Evolutionary conservation across 257 asterid genomes (phyloP), one percentile per base, ranked within the genome.

Genomic region (Solanum bulbocastanum): DNA sequence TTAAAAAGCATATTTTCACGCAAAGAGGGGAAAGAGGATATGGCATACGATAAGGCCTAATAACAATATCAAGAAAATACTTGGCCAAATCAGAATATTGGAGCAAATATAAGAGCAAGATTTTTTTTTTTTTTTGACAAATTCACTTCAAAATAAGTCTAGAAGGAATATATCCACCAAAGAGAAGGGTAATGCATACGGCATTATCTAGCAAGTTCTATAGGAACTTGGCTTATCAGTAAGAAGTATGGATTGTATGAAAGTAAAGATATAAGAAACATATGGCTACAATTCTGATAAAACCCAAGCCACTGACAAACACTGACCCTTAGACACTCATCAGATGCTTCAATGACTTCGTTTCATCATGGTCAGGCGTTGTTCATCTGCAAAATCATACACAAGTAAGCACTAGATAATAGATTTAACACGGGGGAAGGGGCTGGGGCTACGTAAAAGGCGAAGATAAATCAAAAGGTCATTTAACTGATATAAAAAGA

Each of bases 301-400:
- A 86, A 73, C 14, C 84, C 66, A 86, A 86, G 84, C 73, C 84
- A 86, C 84, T 49, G 83, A 73, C 73, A 83, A 35, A 40, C 18
- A 68, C 60, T 36, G 44, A 85, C 78, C 40, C 83, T 35, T 52
- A 30, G 25, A 60, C 73, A 86, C 86, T 82, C 22, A 32, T 49
- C 86, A 86, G 20, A 52, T 23, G 20, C 84, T 69, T 69, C 84
- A 14, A 52, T 56, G n/a, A 52, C 71, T 25, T 86, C 16, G 40
- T 86, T 86, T 73, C 84, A 52, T 85, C 79, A 27, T 40, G 82
- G 20, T 22, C 73, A n/a, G 40, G 82, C 18, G 11, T 62, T 72
- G 60, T 46, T 44, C 56, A 73, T 86, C 88, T 86, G 88, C 62
- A 74, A 86, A 52, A 86, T 6, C 74, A 74, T 33, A 72, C 60